Evolutionary conservation across 257 asterid genomes (phyloP).

Genomic region (Mentha longifolia): DNA sequence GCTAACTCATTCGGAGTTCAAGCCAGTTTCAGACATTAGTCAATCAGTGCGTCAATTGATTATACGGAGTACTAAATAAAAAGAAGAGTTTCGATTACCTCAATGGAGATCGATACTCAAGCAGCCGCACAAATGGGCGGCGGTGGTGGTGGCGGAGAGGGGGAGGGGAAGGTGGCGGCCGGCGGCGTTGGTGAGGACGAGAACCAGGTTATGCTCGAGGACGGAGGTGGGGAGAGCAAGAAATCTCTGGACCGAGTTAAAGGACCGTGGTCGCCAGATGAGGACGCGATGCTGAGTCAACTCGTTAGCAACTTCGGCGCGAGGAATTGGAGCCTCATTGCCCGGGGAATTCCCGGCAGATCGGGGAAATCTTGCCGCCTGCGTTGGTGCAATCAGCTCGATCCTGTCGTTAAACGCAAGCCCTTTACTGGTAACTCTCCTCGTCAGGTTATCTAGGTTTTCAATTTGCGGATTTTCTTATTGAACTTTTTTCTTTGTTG

Average conservation of each 20-base stretch:
- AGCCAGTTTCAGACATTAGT: constrained; percentile 22
- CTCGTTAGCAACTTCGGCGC: constrained; percentile 77
- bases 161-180: constrained; percentile 36
- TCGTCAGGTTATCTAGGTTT: neutral
- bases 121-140: constrained; percentile 36
- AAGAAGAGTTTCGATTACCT: neutral
- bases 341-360: constrained; percentile 89
- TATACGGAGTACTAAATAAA: neutral
- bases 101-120: constrained; percentile 41
- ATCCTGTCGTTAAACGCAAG: constrained; percentile 79
- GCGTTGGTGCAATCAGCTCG: constrained; percentile 97
- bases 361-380: constrained; percentile 94
- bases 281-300: constrained; percentile 69
- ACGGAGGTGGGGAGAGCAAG: constrained; percentile 42
- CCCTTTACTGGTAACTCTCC: constrained; percentile 70
- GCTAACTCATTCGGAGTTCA: neutral
- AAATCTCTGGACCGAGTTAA: constrained; percentile 64
- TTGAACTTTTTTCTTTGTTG: neutral
- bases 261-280: constrained; percentile 96
- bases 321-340: constrained; percentile 85
- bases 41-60: constrained; percentile 15
- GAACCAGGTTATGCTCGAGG: constrained; percentile 16
- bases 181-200: constrained; percentile 39
- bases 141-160: constrained; percentile 18
- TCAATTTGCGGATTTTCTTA: constrained; percentile 1